Percentiles rank a stretch among this genome's conserved stretches.
These are phyloP conservation scores for Cercophora samala DNA, from an alignment of 495 filamentous ascomycete genomes.

Conservation along the genomic window DNA sequence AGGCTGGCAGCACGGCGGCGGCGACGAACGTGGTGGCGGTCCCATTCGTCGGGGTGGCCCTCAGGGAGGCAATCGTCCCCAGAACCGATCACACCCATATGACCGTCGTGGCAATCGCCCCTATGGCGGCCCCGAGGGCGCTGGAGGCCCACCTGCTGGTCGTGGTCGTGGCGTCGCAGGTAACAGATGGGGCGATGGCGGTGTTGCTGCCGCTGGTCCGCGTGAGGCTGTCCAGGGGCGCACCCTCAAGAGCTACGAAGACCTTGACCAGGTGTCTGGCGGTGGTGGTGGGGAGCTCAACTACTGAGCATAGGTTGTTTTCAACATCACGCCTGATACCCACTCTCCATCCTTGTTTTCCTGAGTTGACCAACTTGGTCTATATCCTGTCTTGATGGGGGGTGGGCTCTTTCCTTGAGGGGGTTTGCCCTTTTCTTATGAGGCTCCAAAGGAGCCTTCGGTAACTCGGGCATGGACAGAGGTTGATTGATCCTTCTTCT, in stretches of 20 bases:
- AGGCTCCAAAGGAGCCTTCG: too few relatives aligned
- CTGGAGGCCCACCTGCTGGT: constrained; percentile 32
- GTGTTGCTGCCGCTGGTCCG: constrained; percentile 69
- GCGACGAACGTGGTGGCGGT: constrained; percentile 47
- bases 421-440: too few relatives aligned
- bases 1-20: constrained; percentile 32
- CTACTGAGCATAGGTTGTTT: constrained; percentile 39
- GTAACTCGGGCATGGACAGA: too few relatives aligned
- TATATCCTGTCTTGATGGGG: not conserved
- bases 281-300: constrained; percentile 60
- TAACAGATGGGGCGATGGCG: constrained; percentile 63
- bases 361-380: too few relatives aligned
- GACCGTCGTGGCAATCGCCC: constrained; percentile 47
- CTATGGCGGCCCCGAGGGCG: constrained; percentile 25
- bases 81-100: constrained; percentile 48
- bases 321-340: not conserved
- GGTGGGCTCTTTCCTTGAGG: too few relatives aligned
- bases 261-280: constrained; percentile 74
- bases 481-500: not conserved
- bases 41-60: constrained; percentile 47
- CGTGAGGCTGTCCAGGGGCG: constrained; percentile 84
- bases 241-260: constrained; percentile 93
- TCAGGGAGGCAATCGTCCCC: constrained; percentile 38
- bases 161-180: constrained; percentile 47
- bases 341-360: not conserved